A percentile compares a stretch with the other conserved stretches of the same genome.
phyloP scores from a whole-genome alignment of 1,284 basidiomycete species.

The Cryptococcus floricola region DNA sequence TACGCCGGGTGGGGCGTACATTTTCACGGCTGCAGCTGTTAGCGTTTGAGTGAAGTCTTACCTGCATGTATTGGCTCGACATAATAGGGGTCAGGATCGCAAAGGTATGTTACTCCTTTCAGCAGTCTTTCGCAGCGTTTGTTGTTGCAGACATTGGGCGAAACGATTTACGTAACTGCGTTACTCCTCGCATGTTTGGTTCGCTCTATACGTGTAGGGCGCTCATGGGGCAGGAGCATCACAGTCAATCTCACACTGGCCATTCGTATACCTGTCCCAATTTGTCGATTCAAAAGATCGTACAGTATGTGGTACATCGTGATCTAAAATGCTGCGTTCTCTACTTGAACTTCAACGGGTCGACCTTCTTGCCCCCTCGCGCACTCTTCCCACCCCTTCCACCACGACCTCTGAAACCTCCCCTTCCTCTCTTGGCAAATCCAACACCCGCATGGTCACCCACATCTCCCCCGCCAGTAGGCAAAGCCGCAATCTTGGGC shows the following conservation, averaged over 20 bases:
- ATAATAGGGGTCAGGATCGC: background rate
- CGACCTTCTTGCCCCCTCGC: constrained; percentile 37
- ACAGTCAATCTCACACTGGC: no score
- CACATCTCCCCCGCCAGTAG: constrained; percentile 32
- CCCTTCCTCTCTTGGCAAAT: constrained; percentile 32
- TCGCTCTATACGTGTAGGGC: no score
- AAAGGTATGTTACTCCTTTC: background rate
- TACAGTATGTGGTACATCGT: no score
- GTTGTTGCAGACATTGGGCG: background rate
- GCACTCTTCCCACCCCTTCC: constrained; percentile 22
- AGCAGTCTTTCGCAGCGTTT: no score
- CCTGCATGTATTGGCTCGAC: background rate
- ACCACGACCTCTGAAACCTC: constrained; percentile 29
- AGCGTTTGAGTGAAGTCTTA: background rate
- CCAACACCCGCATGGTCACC: constrained; percentile 32
- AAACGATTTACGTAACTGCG: background rate
- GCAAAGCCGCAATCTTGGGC: constrained; percentile 66
- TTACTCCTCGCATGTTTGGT: background rate
- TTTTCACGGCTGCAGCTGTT: background rate
- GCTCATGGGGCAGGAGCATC: no score
- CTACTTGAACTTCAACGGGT: constrained; percentile 46
- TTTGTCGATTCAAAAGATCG: no score
- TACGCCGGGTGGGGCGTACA: constrained; percentile 17
- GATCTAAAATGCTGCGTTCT: background rate
- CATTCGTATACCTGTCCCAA: no score